These are phyloP conservation scores for Sesbania bispinosa DNA, from an alignment of 306 rosid species.

Conservation along the genomic window DNA sequence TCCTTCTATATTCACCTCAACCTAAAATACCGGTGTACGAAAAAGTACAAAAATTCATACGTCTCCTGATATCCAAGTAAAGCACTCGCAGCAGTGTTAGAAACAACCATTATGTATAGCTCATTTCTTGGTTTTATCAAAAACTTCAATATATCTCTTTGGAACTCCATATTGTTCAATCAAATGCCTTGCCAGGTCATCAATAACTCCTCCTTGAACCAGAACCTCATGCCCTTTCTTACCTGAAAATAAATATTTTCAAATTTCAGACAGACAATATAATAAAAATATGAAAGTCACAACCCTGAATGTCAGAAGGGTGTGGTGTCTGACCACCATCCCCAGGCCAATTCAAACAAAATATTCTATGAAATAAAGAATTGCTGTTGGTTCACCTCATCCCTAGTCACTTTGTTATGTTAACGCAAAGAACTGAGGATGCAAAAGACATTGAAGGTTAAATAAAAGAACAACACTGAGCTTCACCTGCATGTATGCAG, in stretches of 20 bases:
- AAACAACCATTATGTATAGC: background rate
- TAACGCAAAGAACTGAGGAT: background rate
- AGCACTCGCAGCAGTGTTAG: background rate
- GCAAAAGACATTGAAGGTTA: background rate
- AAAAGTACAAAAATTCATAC: slow-evolving; percentile 23
- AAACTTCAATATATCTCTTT: slow-evolving; percentile 86
- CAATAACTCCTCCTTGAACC: slow-evolving; percentile 95
- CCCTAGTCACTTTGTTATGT: background rate
- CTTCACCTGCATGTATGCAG: background rate
- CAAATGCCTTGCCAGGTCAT: slow-evolving; percentile 77
- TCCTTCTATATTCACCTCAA: slow-evolving; percentile 7
- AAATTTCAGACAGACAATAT: background rate
- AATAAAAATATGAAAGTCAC: background rate
- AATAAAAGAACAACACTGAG: background rate
- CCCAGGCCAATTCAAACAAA: slow-evolving; percentile 2
- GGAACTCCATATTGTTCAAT: slow-evolving; percentile 88
- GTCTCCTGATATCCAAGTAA: background rate
- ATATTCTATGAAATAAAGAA: background rate
- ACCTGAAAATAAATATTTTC: slow-evolving; percentile 42
- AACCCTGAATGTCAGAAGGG: background rate
- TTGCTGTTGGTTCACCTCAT: background rate
- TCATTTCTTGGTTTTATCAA: slow-evolving; percentile 78
- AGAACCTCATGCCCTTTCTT: slow-evolving; percentile 86
- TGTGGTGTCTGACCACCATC: background rate
- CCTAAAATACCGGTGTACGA: background rate